Evolutionary conservation across 805 yeast genomes (phyloP).

Genomic region (Candida silvatica): DNA sequence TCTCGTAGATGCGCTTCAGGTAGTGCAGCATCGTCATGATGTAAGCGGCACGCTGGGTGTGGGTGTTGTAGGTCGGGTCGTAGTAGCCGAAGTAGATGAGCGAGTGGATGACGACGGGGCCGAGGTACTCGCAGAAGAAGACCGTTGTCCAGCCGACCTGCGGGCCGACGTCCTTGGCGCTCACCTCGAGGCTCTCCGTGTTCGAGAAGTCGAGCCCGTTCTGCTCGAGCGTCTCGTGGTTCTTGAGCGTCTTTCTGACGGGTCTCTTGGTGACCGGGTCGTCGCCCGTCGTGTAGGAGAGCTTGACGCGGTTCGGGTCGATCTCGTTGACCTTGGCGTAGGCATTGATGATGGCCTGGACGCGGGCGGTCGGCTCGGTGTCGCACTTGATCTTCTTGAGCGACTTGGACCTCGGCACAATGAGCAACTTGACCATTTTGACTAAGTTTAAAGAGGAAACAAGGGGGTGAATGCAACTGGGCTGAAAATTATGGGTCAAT

Average conservation of each 20-base stretch:
- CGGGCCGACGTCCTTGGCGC: slow-evolving; percentile 84
- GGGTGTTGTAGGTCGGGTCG: slow-evolving; percentile 31
- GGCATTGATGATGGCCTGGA: slow-evolving; percentile 29
- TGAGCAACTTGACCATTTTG: slow-evolving; percentile 36
- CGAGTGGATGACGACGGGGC: slow-evolving; percentile 80
- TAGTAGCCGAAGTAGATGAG: slow-evolving; percentile 43
- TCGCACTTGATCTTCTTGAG: slow-evolving; percentile 40
- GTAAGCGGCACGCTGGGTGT: slow-evolving; percentile 46
- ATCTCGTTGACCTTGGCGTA: slow-evolving; percentile 30
- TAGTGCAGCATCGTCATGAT: slow-evolving; percentile 65
- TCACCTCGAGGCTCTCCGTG: slow-evolving; percentile 34
- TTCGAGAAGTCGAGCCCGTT: slow-evolving; percentile 30
- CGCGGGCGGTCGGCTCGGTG: slow-evolving; percentile 26
- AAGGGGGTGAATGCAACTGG: background rate
- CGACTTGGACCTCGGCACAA: slow-evolving; percentile 53
- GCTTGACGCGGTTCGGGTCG: slow-evolving; percentile 45
- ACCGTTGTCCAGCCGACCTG: slow-evolving; percentile 91
- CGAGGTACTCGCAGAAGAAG: slow-evolving; percentile 80
- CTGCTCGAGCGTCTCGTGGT: slow-evolving; percentile 34
- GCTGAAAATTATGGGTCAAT: too few species aligned
- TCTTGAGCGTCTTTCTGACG: slow-evolving; percentile 35
- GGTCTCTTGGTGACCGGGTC: slow-evolving; percentile 20
- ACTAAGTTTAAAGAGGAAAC: background rate
- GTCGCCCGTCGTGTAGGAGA: slow-evolving; percentile 31
- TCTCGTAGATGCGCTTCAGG: slow-evolving; percentile 82